Base-by-base conservation (phyloP, 2,329 filamentous ascomycete genomes). In the Waltergamsia citrina region DNA sequence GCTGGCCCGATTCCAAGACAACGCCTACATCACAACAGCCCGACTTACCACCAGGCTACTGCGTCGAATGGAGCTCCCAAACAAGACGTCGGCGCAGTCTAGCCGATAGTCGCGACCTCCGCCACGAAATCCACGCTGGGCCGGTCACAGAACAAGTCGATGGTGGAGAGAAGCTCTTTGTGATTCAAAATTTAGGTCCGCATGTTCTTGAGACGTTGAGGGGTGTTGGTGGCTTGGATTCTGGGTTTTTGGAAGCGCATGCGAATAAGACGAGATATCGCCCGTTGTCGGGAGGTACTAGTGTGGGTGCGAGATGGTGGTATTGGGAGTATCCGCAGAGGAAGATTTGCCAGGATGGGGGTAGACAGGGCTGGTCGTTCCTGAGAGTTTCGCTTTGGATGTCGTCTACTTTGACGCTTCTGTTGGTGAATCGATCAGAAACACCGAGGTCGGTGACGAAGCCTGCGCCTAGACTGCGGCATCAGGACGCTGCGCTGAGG, bases 311-410 rank as follows among this genome's bases (percentile, higher is more conserved):
- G 15, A 15, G 35, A n/a, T 39, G 37, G 33, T 40, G 36, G 37
- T 27, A 23, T 7, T 42, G 40, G 41, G 35, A 38, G 29, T 42
- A 38, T 26, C 41, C 41, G 10, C 31, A 35, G 21, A 11, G 16
- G 18, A 18, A 19, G n/a, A n/a, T n/a, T n/a, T n/a, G n/a, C n/a
- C n/a, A n/a, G 28, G 8, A 16, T 11, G 26, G 17, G 16, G 19
- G 19, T 12, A 19, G 37, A 6, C 9, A 14, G 17, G 25, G 22
- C 21, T 7, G 25, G 23, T 38, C 33, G 29, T 14, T 38, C 21
- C 36, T n/a, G 16, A 15, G 18, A 11, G 26, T 35, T 16, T 40
- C 21, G 8, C 28, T 37, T 2, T 24, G 20, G 22, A 22, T 20
- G 4, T 19, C 16, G 12, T 27, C 18, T 4, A 14, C 9, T 20